phyloP scores from a whole-genome alignment of 2,329 filamentous ascomycete species.

The Diaporthe nobilis region DNA sequence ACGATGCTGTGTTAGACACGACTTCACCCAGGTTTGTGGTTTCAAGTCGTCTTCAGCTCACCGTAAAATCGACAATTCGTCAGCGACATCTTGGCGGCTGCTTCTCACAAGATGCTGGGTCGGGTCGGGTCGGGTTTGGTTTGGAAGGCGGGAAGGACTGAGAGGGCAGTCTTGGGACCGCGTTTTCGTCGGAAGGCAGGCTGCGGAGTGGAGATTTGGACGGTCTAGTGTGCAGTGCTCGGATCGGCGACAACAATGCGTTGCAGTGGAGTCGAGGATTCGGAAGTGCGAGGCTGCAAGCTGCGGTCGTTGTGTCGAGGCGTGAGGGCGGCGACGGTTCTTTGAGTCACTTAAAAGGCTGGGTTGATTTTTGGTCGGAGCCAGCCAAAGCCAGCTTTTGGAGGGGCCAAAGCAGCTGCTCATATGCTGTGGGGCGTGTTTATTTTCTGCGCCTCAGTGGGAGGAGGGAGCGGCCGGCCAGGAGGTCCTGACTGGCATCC shows the following conservation, averaged over 20 bases:
- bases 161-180: slow-evolving; percentile 21
- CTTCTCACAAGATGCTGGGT: slow-evolving; percentile 6
- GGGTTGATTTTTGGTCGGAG: slow-evolving; percentile 39
- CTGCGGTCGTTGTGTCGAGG: slow-evolving; percentile 26
- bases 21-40: background rate
- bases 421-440: no score
- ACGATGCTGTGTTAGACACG: slow-evolving; percentile 55
- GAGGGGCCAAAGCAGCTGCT: slow-evolving; percentile 39
- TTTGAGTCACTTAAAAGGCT: slow-evolving; percentile 41
- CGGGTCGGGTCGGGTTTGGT: slow-evolving; percentile 41
- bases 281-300: slow-evolving; percentile 9
- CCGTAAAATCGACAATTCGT: slow-evolving; percentile 57
- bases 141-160: slow-evolving; percentile 3
- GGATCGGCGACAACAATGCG: slow-evolving; percentile 14
- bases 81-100: slow-evolving; percentile 54
- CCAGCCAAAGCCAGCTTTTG: slow-evolving; percentile 22
- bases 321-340: slow-evolving; percentile 24
- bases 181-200: slow-evolving; percentile 14
- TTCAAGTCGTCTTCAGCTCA: slow-evolving; percentile 27
- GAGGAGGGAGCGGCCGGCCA: no score
- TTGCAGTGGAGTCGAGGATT: slow-evolving; percentile 19
- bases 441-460: no score
- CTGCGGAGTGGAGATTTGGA: background rate
- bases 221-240: slow-evolving; percentile 22
- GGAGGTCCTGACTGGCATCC: slow-evolving; percentile 14